Evolutionary conservation across 1,139 yeast species (phyloP).

Genomic region (Suhomyces coccinellae): DNA sequence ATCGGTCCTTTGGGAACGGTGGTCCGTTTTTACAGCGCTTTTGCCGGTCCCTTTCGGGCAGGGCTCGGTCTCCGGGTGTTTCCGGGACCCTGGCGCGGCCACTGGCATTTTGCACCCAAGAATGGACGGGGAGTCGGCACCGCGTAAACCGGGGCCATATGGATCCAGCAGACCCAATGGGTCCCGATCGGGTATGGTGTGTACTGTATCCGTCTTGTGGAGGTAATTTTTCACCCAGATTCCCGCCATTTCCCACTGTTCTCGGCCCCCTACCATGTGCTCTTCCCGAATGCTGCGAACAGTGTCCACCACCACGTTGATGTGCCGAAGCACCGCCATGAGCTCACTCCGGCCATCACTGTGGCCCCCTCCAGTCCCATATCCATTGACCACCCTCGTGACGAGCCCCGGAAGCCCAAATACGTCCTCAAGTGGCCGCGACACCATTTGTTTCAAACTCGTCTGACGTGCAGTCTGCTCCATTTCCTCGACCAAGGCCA

Average conservation of each 20-base stretch:
- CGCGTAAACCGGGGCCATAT: neutral
- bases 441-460: neutral
- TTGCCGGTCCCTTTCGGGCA: too few relatives aligned
- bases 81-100: too few relatives aligned
- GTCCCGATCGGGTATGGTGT: too few relatives aligned
- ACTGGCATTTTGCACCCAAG: slow-evolving; percentile 7
- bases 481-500: neutral
- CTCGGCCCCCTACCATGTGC: neutral
- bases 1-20: neutral
- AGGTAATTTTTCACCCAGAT: neutral
- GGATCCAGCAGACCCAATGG: neutral
- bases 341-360: neutral
- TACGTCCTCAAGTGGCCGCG: slow-evolving; percentile 10
- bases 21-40: too few relatives aligned
- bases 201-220: neutral
- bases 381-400: neutral
- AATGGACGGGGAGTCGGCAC: slow-evolving; percentile 5
- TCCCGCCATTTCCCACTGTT: neutral
- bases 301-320: slow-evolving; percentile 1
- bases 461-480: neutral
- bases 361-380: too few relatives aligned
- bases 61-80: too few relatives aligned
- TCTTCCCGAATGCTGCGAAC: neutral
- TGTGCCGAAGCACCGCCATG: neutral
- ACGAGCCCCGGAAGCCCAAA: slow-evolving; percentile 8